Evolutionary conservation across 345 rosid species (phyloP).

Genomic region (Lepidium didymum): DNA sequence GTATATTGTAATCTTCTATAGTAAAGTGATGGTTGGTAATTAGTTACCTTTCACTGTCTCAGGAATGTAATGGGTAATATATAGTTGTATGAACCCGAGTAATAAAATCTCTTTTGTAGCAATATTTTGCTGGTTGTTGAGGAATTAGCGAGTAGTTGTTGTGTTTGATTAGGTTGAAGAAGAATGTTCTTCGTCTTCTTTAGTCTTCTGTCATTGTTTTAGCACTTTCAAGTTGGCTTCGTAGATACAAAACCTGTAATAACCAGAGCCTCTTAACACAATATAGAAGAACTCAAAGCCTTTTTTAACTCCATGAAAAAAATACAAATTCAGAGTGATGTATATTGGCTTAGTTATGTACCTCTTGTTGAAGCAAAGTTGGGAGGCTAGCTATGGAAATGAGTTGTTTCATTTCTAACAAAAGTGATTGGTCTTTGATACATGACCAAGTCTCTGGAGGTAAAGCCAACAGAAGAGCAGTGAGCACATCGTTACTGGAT

Average conservation of each 20-base stretch:
- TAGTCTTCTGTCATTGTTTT: conserved; percentile 64
- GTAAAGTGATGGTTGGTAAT: background rate
- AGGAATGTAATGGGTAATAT: background rate
- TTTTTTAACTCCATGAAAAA: background rate
- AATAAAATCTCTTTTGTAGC: background rate
- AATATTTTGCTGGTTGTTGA: background rate
- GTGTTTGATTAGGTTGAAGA: conserved; percentile 34
- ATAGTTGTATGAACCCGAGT: background rate
- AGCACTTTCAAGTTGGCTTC: conserved; percentile 58
- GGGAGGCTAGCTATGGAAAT: conserved; percentile 52
- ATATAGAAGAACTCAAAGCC: too few relatives aligned
- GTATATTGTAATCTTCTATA: background rate
- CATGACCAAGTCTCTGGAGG: conserved; percentile 74
- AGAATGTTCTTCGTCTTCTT: conserved; percentile 60
- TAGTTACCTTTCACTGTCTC: background rate
- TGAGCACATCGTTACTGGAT: conserved; percentile 53
- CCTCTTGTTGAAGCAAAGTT: conserved; percentile 85
- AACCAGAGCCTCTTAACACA: too few relatives aligned
- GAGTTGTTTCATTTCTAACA: conserved; percentile 44
- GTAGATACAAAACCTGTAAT: conserved; percentile 61
- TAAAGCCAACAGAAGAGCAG: conserved; percentile 78
- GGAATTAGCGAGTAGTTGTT: background rate
- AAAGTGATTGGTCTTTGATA: conserved; percentile 54
- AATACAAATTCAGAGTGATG: background rate
- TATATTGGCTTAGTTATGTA: conserved; percentile 6